Percentiles rank a stretch among this genome's conserved stretches.
phyloP scores from a whole-genome alignment of 345 rosid genomes.

The Populus nigra region DNA sequence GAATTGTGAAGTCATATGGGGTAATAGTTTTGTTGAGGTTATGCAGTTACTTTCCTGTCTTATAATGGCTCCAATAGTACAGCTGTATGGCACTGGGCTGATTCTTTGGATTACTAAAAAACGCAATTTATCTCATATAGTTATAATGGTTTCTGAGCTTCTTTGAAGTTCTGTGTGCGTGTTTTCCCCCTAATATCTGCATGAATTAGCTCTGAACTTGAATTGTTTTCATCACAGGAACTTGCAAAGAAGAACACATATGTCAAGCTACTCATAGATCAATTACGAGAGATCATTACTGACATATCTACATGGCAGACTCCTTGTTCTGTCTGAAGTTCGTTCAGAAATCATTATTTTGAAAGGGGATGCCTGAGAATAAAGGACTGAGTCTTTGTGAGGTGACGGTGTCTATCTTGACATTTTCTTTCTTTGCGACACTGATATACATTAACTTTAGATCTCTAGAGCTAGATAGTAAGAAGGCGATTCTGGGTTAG shows the following conservation, averaged over 20 bases:
- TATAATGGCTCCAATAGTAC: too few species aligned
- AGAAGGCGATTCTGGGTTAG: neutral
- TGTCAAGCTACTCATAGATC: conserved; percentile 79
- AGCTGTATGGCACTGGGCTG: too few species aligned
- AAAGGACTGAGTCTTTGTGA: neutral
- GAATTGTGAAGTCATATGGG: neutral
- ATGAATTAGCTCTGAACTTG: neutral
- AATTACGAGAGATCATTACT: conserved; percentile 61
- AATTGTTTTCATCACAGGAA: conserved; percentile 44
- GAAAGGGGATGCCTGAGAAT: conserved; percentile 4
- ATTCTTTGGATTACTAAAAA: neutral
- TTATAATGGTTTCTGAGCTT: neutral
- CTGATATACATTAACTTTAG: neutral
- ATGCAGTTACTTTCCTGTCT: neutral
- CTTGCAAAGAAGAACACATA: conserved; percentile 68
- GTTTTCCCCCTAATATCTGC: neutral
- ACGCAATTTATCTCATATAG: neutral
- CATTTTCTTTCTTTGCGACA: neutral
- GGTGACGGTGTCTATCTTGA: conserved; percentile 12
- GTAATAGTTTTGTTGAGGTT: neutral
- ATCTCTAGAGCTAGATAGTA: neutral
- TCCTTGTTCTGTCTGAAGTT: conserved; percentile 54
- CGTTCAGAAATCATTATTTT: neutral
- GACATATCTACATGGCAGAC: conserved; percentile 94
- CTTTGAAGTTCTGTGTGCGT: neutral